These are phyloP conservation scores for Diaporthe longicolla DNA, from an alignment of 2,329 filamentous ascomycete genomes.

Conservation along the genomic window DNA sequence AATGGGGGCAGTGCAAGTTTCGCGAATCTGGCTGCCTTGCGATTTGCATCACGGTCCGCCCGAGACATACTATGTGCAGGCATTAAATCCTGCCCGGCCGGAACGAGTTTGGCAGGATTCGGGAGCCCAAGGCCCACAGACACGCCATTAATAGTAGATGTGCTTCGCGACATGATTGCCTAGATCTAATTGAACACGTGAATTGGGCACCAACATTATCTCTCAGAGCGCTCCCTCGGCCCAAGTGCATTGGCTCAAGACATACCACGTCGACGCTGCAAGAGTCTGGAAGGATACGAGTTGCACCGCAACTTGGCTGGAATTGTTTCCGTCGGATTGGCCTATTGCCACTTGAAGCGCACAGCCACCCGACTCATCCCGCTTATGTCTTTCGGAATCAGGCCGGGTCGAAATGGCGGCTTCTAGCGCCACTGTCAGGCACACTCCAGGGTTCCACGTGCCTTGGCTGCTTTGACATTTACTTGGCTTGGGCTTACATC, in stretches of 20 bases:
- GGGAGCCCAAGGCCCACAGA: background rate
- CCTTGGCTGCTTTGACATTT: constrained; percentile 28
- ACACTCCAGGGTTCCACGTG: constrained; percentile 7
- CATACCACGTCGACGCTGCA: background rate
- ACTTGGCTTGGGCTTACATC: background rate
- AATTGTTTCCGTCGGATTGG: background rate
- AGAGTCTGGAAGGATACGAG: background rate
- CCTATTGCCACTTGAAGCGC: constrained; percentile 23
- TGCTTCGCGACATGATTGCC: too few species aligned
- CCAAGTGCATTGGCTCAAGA: background rate
- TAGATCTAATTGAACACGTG: background rate
- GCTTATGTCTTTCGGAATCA: background rate
- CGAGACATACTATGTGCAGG: background rate
- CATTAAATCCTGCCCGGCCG: constrained; percentile 21
- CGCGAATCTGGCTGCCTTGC: constrained; percentile 27
- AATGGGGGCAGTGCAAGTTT: constrained; percentile 9
- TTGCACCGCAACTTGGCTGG: background rate
- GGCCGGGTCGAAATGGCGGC: constrained; percentile 8
- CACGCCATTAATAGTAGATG: background rate
- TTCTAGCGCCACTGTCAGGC: constrained; percentile 19
- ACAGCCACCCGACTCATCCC: constrained; percentile 10
- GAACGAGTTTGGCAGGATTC: background rate
- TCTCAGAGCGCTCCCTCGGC: too few species aligned
- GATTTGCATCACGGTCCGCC: constrained; percentile 5
- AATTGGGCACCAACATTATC: background rate